These are phyloP conservation scores for Mycena chlorophos DNA, from an alignment of 768 basidiomycete species.

Conservation along the genomic window DNA sequence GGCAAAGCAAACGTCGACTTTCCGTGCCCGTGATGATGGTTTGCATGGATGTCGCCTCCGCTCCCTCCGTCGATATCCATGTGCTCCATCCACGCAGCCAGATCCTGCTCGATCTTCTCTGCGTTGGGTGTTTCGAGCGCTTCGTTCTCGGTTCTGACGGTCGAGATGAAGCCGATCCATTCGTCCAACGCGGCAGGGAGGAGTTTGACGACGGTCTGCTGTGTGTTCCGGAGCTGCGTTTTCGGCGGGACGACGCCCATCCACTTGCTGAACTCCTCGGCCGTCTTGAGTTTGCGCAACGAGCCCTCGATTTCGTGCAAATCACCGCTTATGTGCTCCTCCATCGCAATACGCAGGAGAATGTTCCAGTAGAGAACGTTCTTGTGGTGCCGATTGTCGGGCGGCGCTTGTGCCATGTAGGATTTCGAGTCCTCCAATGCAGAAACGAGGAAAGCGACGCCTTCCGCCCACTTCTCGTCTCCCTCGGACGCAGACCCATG, in stretches of 20 bases:
- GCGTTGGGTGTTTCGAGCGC: conserved; percentile 28
- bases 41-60: conserved; percentile 21
- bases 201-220: conserved; percentile 49
- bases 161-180: conserved; percentile 46
- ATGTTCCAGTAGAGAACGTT: conserved; percentile 62
- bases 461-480: conserved; percentile 54
- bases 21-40: conserved; percentile 24
- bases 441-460: conserved; percentile 58
- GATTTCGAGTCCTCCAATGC: conserved; percentile 61
- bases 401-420: conserved; percentile 57
- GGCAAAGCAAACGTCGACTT: conserved; percentile 35
- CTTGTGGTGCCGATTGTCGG: conserved; percentile 62
- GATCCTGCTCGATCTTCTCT: conserved; percentile 53
- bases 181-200: conserved; percentile 47
- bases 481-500: conserved; percentile 44
- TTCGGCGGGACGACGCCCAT: conserved; percentile 48
- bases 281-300: conserved; percentile 45
- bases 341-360: conserved; percentile 50
- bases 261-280: conserved; percentile 52
- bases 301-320: conserved; percentile 50
- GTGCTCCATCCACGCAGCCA: conserved; percentile 58
- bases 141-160: conserved; percentile 31
- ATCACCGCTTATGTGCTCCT: conserved; percentile 50
- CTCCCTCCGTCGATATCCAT: conserved; percentile 37
- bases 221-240: conserved; percentile 53